Evolutionary conservation across 306 rosid species (phyloP), one percentile per base, ranked within the genome.

Genomic region (Ochetophila trinervis): DNA sequence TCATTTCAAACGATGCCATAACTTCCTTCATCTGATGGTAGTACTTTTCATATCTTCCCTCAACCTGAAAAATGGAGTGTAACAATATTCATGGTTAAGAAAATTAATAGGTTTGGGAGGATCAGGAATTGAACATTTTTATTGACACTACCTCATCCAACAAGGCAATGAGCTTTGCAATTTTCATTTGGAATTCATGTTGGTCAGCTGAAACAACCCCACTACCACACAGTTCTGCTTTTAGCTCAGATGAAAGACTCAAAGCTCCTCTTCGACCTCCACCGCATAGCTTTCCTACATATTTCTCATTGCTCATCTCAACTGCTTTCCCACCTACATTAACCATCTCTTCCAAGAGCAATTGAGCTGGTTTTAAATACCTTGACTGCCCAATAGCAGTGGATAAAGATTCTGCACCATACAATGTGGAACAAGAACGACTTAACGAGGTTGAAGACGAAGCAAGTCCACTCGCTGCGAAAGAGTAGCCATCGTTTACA

Each of bases 21-120:
- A 79, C 85, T 65, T 84, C 91, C 60, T 83, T 87, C 96, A 90
- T 79, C 81, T 90, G 89, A 70, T 83, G 89, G 54, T 78, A 85
- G 78, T 90, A 90, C 79, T 79, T 87, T 76, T 85, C 95, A 42
- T 76, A 77, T 71, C 95, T 79, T 8, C 78, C 69, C 68, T 90
- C 96, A 23, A 87, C 95, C 96, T 90, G 80, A 66, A 79, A 27
- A 77, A 65, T 51, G 52, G 19, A 27, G 4, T 57, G 51, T 1
- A 62, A 58, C 27, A 62, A 58, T 27, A 37, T 17, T 36, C 11
- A 6, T 18, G 19, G 16, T 50, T 50, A 50, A 2, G 7, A 16
- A 19, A 16, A 0, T 17, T 50, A 7, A 50, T 0, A 50, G 10
- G 54, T 16, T 8, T 5, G 2, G 45, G 12, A 40, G 45, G 54